Percentiles rank a stretch among this genome's conserved stretches.
phyloP scores from a whole-genome alignment of 495 filamentous ascomycete species.

The Podospora pseudopauciseta region DNA sequence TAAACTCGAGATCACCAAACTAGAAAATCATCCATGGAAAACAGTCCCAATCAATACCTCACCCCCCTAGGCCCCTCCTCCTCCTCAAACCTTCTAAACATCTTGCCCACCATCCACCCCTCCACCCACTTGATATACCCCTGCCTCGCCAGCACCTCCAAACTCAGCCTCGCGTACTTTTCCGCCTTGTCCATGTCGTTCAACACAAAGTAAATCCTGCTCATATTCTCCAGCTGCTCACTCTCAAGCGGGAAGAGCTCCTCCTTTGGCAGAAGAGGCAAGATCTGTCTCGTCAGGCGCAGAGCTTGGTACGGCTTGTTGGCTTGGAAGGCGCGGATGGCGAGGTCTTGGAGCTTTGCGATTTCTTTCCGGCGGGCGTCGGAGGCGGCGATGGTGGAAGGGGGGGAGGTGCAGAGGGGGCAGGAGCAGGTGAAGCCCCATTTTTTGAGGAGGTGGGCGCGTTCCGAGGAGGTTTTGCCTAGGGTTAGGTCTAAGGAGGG shows the following conservation, averaged over 20 bases:
- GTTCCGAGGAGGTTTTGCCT: conserved; percentile 29
- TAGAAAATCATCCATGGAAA: not conserved
- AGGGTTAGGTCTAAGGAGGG: conserved; percentile 27
- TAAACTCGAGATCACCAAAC: not conserved
- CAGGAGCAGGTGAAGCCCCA: conserved; percentile 43
- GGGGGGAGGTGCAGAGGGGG: conserved; percentile 33
- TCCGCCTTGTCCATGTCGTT: conserved; percentile 32
- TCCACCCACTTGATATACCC: conserved; percentile 19
- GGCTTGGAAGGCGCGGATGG: conserved; percentile 31
- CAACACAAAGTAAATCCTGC: conserved; percentile 37
- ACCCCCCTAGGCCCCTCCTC: conserved; percentile 11
- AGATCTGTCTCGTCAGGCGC: conserved; percentile 31
- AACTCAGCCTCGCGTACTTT: conserved; percentile 32
- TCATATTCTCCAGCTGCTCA: conserved; percentile 42
- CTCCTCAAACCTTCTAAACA: conserved; percentile 22
- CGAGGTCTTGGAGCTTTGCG: conserved; percentile 29
- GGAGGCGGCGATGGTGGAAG: conserved; percentile 29
- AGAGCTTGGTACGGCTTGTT: conserved; percentile 33
- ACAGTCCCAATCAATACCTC: not conserved
- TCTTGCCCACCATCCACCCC: conserved; percentile 10
- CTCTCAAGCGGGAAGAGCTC: conserved; percentile 33
- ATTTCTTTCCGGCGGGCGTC: conserved; percentile 37
- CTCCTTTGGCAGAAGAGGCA: conserved; percentile 33
- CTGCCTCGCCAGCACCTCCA: conserved; percentile 33
- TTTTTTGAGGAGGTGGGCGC: conserved; percentile 27